Evolutionary conservation across 2,329 filamentous ascomycete genomes (phyloP).

Genomic region (Fusarium tjaetaba): DNA sequence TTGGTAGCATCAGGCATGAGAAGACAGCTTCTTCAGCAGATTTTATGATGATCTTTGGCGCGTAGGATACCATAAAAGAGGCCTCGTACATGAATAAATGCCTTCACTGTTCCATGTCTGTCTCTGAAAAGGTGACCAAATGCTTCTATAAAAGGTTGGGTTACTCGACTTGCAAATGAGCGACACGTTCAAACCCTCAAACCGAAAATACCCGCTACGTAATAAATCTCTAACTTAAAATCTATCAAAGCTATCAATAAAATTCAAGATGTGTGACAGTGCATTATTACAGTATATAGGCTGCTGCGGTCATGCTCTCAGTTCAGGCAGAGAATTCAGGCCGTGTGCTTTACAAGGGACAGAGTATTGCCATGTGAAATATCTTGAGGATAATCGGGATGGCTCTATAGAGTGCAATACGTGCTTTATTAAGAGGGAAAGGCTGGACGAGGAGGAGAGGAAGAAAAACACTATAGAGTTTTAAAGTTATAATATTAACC

Average conservation of each 20-base stretch:
- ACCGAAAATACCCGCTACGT: too few relatives aligned
- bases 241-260: background rate
- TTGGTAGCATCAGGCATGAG: background rate
- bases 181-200: too few relatives aligned
- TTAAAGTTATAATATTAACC: background rate
- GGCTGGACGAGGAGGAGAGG: background rate
- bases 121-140: too few relatives aligned
- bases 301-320: background rate
- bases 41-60: rapidly evolving
- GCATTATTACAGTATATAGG: background rate
- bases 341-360: background rate
- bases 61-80: too few relatives aligned
- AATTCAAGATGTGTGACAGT: background rate
- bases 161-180: rapidly evolving
- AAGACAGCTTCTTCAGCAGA: rapidly evolving
- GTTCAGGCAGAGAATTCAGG: background rate
- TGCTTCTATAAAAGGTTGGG: background rate
- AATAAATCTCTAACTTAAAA: rapidly evolving
- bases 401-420: background rate
- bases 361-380: background rate
- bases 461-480: background rate
- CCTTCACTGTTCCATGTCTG: background rate
- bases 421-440: background rate
- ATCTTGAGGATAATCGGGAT: background rate
- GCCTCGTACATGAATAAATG: rapidly evolving